These are phyloP conservation scores for Huntiella moniliformis DNA, from an alignment of 2,329 filamentous ascomycete genomes.

Conservation along the genomic window DNA sequence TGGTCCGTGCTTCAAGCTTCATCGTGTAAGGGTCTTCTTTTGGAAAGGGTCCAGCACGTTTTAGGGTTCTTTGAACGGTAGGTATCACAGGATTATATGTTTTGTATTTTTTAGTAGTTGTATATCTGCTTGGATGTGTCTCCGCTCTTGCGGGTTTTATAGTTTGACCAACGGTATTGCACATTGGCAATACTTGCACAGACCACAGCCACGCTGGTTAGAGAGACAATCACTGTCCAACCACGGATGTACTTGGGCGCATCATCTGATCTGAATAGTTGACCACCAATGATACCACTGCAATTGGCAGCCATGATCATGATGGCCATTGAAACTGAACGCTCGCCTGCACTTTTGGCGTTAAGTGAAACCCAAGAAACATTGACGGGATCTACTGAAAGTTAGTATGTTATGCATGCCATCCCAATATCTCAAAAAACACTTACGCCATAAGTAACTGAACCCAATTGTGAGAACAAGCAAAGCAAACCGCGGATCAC, in stretches of 20 bases:
- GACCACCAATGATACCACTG: constrained; percentile 17
- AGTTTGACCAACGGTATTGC: constrained; percentile 13
- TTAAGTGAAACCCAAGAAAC: constrained; percentile 19
- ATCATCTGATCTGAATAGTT: constrained; percentile 18
- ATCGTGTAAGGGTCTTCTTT: not conserved
- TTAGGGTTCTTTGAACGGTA: too few species aligned
- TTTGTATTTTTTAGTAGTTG: too few species aligned
- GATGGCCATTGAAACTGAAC: constrained; percentile 19
- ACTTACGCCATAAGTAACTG: constrained; percentile 17
- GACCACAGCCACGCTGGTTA: constrained; percentile 15
- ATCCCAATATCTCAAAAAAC: constrained; percentile 4
- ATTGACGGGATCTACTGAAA: constrained; percentile 14
- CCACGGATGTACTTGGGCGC: constrained; percentile 17
- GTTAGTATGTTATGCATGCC: not conserved
- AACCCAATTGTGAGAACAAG: constrained; percentile 16
- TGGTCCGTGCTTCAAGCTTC: not conserved
- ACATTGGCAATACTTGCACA: constrained; percentile 14
- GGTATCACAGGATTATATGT: too few species aligned
- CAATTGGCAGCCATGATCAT: constrained; percentile 19
- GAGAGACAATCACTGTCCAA: constrained; percentile 16
- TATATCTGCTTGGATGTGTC: too few species aligned
- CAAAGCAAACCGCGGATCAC: constrained; percentile 16
- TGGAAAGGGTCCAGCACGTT: not conserved
- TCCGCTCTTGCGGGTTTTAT: too few species aligned
- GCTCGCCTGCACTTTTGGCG: constrained; percentile 16